These are phyloP conservation scores for Handroanthus guayacan DNA, from an alignment of 257 asterid genomes.

Conservation along the genomic window DNA sequence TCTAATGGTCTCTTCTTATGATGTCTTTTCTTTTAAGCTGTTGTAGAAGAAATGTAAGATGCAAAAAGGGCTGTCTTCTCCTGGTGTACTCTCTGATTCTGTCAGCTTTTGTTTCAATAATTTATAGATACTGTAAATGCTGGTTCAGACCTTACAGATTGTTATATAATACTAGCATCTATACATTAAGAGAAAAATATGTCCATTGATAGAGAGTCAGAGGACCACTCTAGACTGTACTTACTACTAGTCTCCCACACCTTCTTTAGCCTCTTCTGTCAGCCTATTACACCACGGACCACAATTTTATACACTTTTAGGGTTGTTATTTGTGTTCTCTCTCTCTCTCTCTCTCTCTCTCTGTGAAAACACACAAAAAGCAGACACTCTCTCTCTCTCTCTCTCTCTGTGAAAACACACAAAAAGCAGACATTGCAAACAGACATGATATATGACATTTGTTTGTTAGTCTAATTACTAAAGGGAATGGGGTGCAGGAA, in stretches of 20 bases:
- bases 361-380: not conserved
- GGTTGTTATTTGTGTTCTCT: not conserved
- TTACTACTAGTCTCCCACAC: slow-evolving; percentile 1
- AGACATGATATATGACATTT: not conserved
- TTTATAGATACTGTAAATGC: not conserved
- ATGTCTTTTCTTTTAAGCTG: slow-evolving; percentile 4
- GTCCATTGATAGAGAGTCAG: slow-evolving; percentile 9
- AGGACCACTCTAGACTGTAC: slow-evolving; percentile 41
- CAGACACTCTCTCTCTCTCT: too few species aligned
- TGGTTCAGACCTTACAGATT: not conserved
- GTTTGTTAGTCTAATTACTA: slow-evolving; percentile 3
- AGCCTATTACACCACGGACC: slow-evolving; percentile 24
- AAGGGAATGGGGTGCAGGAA: slow-evolving; percentile 16
- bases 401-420: not conserved
- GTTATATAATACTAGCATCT: not conserved
- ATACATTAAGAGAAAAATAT: slow-evolving; percentile 10
- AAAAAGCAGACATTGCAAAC: not conserved
- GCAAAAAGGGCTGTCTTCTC: not conserved
- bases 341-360: not conserved
- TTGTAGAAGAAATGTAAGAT: not conserved
- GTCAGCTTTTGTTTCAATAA: not conserved
- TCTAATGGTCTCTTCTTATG: not conserved
- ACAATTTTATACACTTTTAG: not conserved
- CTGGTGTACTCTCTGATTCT: not conserved
- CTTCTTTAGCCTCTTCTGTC: slow-evolving; percentile 22